These are phyloP conservation scores for Buxus sempervirens DNA, from an alignment of 164 flowering plant genomes.

Conservation along the genomic window DNA sequence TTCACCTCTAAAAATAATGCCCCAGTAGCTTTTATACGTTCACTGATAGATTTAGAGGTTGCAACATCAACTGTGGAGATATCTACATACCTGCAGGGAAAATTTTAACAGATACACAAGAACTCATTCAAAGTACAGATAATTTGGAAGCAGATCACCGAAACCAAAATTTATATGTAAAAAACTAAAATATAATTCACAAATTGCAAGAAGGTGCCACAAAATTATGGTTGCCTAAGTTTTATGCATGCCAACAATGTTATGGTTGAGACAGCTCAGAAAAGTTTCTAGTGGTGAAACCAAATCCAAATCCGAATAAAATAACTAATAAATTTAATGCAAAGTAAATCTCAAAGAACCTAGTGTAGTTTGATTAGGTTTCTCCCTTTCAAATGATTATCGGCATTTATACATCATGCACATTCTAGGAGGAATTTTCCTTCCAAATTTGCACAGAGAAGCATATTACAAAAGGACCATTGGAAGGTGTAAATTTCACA, in stretches of 20 bases:
- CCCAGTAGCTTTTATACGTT: slow-evolving; percentile 66
- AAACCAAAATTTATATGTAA: background rate
- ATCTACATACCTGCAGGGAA: slow-evolving; percentile 70
- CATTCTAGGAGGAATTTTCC: too few species aligned
- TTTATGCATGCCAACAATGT: background rate
- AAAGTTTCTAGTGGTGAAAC: too few species aligned
- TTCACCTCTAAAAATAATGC: slow-evolving; percentile 84
- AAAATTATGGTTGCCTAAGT: background rate
- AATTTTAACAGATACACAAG: background rate
- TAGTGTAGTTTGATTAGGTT: too few species aligned
- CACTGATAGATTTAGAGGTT: slow-evolving; percentile 66
- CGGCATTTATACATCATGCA: too few species aligned
- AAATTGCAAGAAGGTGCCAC: background rate
- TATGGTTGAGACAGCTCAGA: too few species aligned
- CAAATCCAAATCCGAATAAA: too few species aligned
- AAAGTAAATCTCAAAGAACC: too few species aligned
- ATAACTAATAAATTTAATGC: too few species aligned
- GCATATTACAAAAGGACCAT: background rate
- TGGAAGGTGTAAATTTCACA: background rate
- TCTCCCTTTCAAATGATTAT: too few species aligned
- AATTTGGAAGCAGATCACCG: background rate
- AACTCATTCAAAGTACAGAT: background rate
- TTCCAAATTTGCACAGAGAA: background rate
- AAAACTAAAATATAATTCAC: background rate
- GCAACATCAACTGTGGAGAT: slow-evolving; percentile 84